These are phyloP conservation scores for Reutealis trisperma DNA, from an alignment of 345 rosid species.

Conservation along the genomic window DNA sequence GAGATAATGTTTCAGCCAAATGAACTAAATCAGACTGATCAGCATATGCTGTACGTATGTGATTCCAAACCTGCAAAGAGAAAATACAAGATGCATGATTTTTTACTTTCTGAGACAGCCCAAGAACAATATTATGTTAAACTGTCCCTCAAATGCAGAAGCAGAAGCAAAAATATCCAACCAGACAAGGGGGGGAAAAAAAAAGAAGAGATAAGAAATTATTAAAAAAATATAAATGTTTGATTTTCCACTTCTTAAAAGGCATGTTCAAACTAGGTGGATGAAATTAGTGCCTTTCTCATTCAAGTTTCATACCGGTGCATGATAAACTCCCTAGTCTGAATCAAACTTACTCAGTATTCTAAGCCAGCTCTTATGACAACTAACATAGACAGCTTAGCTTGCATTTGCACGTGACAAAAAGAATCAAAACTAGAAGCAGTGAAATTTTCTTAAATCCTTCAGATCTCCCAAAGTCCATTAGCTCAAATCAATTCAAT, in stretches of 20 bases:
- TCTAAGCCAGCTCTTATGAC: not conserved
- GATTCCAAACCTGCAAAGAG: conserved; percentile 40
- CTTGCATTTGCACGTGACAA: not conserved
- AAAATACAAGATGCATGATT: not conserved
- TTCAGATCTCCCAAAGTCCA: not conserved
- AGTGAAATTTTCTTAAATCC: not conserved
- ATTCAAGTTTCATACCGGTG: not conserved
- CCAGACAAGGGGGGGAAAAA: not conserved
- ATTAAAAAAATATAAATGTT: not conserved
- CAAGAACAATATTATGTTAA: not conserved
- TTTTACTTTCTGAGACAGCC: not conserved
- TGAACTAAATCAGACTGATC: conserved; percentile 34
- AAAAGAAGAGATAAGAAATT: too few species aligned
- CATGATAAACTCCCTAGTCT: not conserved
- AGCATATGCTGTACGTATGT: conserved; percentile 30
- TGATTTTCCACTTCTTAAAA: not conserved
- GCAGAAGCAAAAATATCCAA: not conserved
- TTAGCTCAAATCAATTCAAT: not conserved
- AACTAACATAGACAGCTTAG: conserved; percentile 3
- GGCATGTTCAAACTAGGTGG: not conserved
- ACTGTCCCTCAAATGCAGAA: not conserved
- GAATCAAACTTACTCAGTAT: not conserved
- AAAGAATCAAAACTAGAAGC: not conserved
- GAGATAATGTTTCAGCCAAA: conserved; percentile 35
- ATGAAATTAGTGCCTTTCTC: not conserved